Conservation (phyloP, 768 basidiomycete genomes). For the Boletus eberwhitei region DNA sequence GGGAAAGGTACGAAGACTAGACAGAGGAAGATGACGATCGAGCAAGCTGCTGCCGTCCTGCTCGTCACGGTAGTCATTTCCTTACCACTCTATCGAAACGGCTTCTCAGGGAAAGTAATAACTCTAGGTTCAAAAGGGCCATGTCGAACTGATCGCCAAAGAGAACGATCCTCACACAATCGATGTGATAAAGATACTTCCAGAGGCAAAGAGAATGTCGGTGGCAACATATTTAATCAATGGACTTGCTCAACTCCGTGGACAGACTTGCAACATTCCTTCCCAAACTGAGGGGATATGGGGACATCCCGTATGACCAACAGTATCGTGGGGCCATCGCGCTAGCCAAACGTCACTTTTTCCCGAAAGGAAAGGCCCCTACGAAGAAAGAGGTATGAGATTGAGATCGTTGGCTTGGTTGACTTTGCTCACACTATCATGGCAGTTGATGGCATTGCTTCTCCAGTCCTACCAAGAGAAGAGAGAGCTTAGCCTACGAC, state of each 20-base stretch:
- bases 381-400: conserved; percentile 28
- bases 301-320: conserved; percentile 24
- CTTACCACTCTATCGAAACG: not conserved
- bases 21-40: conserved; percentile 20
- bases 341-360: conserved; percentile 28
- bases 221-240: not conserved
- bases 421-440: not conserved
- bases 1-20: conserved; percentile 17
- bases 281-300: conserved; percentile 29
- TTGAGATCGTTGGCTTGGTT: not conserved
- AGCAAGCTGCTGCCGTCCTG: conserved; percentile 24
- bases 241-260: not conserved
- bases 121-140: conserved; percentile 25
- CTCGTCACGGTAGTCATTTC: conserved; percentile 19
- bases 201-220: conserved; percentile 22
- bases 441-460: conserved; percentile 22
- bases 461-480: conserved; percentile 26
- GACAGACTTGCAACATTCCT: conserved; percentile 26
- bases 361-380: conserved; percentile 18
- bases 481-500: conserved; percentile 5
- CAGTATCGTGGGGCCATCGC: conserved; percentile 29
- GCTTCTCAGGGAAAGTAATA: not conserved
- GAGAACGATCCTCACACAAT: conserved; percentile 13
- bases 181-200: conserved; percentile 24
- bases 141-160: conserved; percentile 21